Evolutionary conservation across 1,139 yeast genomes (phyloP).

Genomic region (Yamadazyma spencermartinsiae): DNA sequence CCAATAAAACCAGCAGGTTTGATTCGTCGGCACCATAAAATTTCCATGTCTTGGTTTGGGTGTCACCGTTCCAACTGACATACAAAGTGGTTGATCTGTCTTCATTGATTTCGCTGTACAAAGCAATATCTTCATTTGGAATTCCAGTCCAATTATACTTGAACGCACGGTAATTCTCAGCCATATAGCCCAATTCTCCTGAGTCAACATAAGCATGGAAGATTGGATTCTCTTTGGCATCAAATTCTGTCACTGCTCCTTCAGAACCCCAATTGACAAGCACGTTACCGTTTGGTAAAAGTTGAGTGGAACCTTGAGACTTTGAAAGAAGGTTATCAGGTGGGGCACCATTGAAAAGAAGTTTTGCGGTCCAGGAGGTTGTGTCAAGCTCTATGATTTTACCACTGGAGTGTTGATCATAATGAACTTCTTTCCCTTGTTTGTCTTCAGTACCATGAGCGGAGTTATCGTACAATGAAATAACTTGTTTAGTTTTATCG

Average conservation of each 20-base stretch:
- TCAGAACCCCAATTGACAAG: constrained; percentile 42
- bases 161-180: constrained; percentile 39
- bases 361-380: constrained; percentile 25
- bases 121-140: constrained; percentile 34
- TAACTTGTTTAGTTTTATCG: constrained; percentile 25
- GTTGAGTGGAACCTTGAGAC: constrained; percentile 41
- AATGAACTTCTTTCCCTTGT: constrained; percentile 24
- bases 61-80: constrained; percentile 44
- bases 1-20: constrained; percentile 18
- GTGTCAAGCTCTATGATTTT: constrained; percentile 35
- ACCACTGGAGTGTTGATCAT: constrained; percentile 29
- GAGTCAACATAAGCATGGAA: constrained; percentile 39
- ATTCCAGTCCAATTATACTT: constrained; percentile 36
- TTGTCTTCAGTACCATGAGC: constrained; percentile 36
- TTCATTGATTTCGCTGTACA: constrained; percentile 18
- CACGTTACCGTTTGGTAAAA: constrained; percentile 35
- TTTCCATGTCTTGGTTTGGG: constrained; percentile 32
- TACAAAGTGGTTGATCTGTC: constrained; percentile 22
- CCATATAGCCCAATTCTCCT: constrained; percentile 23
- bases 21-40: constrained; percentile 18
- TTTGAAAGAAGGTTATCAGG: constrained; percentile 28
- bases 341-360: constrained; percentile 26
- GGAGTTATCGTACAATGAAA: constrained; percentile 38
- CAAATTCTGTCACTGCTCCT: constrained; percentile 38
- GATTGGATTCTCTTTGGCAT: constrained; percentile 25